A percentile compares a stretch with the other conserved stretches of the same genome.
Evolutionary conservation across 768 basidiomycete species (phyloP).

Genomic region (Boletus sp.): DNA sequence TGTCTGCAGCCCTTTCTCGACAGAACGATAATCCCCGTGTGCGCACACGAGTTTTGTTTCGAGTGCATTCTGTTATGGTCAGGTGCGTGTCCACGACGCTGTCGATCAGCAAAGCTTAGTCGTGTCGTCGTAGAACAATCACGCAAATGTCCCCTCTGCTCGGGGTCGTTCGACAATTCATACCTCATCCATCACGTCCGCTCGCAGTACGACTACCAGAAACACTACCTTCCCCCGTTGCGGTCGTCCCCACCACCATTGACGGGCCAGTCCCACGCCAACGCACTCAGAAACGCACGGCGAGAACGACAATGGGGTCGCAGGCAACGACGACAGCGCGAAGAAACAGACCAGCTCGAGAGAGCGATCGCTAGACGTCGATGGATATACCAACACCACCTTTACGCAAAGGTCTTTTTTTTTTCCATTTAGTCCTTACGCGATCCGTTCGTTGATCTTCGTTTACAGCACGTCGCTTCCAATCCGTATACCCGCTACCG

Average conservation of each 20-base stretch:
- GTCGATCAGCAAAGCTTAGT: not conserved
- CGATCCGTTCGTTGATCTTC: conserved; percentile 3
- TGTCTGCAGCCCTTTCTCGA: conserved; percentile 79
- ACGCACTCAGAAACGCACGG: conserved; percentile 31
- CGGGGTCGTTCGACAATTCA: conserved; percentile 57
- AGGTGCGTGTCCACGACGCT: conserved; percentile 43
- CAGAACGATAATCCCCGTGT: conserved; percentile 76
- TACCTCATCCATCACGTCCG: conserved; percentile 80
- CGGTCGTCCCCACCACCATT: conserved; percentile 48
- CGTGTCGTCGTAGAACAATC: conserved; percentile 56
- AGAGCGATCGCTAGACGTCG: conserved; percentile 68
- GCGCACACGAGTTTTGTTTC: conserved; percentile 94
- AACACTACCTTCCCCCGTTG: conserved; percentile 70
- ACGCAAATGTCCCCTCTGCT: conserved; percentile 74
- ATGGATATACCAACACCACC: conserved; percentile 76
- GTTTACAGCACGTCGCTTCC: conserved; percentile 82
- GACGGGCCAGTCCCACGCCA: conserved; percentile 26
- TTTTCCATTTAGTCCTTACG: not conserved
- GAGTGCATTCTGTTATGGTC: conserved; percentile 88
- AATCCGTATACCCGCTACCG: conserved; percentile 83
- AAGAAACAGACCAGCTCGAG: conserved; percentile 70
- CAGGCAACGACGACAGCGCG: conserved; percentile 46
- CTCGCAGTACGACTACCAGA: conserved; percentile 77
- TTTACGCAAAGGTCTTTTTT: conserved; percentile 79
- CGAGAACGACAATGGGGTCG: conserved; percentile 57